Percentiles rank a stretch among this genome's conserved stretches.
These are phyloP conservation scores for Fraxinus paxiana DNA, from an alignment of 305 asterid species.

Conservation along the genomic window DNA sequence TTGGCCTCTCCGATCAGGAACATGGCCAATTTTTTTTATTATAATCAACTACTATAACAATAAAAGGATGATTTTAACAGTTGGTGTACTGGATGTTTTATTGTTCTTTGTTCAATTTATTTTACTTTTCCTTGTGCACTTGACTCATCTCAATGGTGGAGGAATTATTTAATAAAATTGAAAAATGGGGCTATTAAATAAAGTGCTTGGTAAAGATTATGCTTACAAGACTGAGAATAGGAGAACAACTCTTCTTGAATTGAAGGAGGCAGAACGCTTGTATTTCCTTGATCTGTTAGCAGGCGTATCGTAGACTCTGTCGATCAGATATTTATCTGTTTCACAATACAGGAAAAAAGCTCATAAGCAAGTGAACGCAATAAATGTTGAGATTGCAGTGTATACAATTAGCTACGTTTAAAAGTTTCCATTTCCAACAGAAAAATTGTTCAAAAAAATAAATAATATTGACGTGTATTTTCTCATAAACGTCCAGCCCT, in stretches of 20 bases:
- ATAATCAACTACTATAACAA: not conserved
- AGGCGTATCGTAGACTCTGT: conserved; percentile 49
- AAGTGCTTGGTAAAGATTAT: not conserved
- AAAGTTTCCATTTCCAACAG: not conserved
- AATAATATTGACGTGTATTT: not conserved
- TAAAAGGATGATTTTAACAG: not conserved
- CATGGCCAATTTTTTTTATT: not conserved
- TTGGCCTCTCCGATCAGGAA: not conserved
- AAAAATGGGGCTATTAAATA: not conserved
- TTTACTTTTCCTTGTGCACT: not conserved
- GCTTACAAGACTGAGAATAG: conserved; percentile 87
- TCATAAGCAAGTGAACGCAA: conserved; percentile 4
- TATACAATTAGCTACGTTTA: not conserved
- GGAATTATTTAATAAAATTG: not conserved
- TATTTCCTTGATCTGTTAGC: conserved; percentile 66
- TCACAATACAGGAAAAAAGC: conserved; percentile 22
- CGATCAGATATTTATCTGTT: conserved; percentile 48
- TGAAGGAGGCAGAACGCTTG: conserved; percentile 87
- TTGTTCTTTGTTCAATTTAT: not conserved
- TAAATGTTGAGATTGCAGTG: not conserved
- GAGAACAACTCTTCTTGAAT: conserved; percentile 84
- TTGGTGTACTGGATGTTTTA: not conserved
- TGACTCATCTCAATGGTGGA: not conserved
- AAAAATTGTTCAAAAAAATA: too few relatives aligned
- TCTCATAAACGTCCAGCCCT: not conserved